Percentiles rank a stretch among this genome's conserved stretches.
These are phyloP conservation scores for Massarina eburnea DNA, from an alignment of 2,329 filamentous ascomycete genomes.

Conservation along the genomic window DNA sequence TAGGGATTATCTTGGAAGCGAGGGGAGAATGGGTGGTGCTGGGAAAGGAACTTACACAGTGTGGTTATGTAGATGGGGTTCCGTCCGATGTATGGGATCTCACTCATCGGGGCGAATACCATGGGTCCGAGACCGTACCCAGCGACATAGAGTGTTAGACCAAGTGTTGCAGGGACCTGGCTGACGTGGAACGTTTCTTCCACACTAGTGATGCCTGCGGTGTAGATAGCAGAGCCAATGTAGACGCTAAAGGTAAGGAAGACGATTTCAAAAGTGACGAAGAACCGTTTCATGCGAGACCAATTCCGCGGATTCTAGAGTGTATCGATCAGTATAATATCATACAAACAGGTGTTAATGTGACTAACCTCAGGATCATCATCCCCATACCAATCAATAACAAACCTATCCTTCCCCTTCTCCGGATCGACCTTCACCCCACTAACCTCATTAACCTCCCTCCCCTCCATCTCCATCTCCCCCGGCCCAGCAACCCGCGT, in stretches of 20 bases:
- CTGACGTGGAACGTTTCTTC: slow-evolving; percentile 56
- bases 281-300: slow-evolving; percentile 46
- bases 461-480: slow-evolving; percentile 12
- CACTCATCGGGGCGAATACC: slow-evolving; percentile 65
- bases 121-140: slow-evolving; percentile 61
- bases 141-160: slow-evolving; percentile 63
- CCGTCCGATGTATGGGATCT: slow-evolving; percentile 66
- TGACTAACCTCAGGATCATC: slow-evolving; percentile 49
- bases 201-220: slow-evolving; percentile 46
- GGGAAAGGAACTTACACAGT: too few species aligned
- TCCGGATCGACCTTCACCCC: slow-evolving; percentile 52
- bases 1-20: too few species aligned
- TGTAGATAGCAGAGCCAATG: slow-evolving; percentile 55
- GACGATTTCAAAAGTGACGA: slow-evolving; percentile 51
- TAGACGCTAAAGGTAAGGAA: slow-evolving; percentile 61
- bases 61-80: slow-evolving; percentile 69
- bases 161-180: slow-evolving; percentile 55
- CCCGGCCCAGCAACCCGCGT: slow-evolving; percentile 20
- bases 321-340: slow-evolving; percentile 1
- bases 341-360: background rate
- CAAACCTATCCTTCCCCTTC: slow-evolving; percentile 53
- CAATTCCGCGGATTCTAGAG: slow-evolving; percentile 52
- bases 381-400: slow-evolving; percentile 56
- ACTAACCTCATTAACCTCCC: slow-evolving; percentile 38
- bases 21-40: too few species aligned